These are phyloP conservation scores for Tubosaeta brunneosetosa DNA, from an alignment of 768 basidiomycete genomes.

Conservation along the genomic window DNA sequence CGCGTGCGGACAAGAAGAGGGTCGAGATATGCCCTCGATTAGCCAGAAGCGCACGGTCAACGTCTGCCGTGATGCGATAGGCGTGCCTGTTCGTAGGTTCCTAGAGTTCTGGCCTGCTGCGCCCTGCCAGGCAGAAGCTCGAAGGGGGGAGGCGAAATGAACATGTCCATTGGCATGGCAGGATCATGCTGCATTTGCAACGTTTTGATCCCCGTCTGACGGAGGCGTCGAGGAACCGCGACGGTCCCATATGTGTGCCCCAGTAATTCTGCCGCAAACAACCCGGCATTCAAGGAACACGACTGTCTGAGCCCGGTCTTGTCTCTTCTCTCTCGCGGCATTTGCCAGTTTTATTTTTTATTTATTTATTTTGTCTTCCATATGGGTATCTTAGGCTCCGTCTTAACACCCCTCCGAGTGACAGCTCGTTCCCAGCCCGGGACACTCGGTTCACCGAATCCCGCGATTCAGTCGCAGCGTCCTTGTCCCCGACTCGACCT, in stretches of 20 bases:
- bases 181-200: not conserved
- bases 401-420: not conserved
- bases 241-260: not conserved
- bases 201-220: conserved; percentile 22
- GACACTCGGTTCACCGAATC: conserved; percentile 18
- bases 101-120: conserved; percentile 9
- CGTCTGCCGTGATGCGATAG: conserved; percentile 10
- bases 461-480: conserved; percentile 9
- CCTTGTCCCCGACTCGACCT: not conserved
- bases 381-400: not conserved
- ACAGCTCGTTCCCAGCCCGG: conserved; percentile 4
- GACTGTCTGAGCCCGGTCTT: too few relatives aligned
- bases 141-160: conserved; percentile 24
- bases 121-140: conserved; percentile 1
- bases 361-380: not conserved
- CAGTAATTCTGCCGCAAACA: too few relatives aligned
- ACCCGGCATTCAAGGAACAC: conserved; percentile 17
- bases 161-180: not conserved
- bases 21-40: conserved; percentile 6
- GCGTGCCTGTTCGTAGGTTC: conserved; percentile 12
- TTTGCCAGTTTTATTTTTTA: not conserved
- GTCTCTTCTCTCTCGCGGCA: conserved; percentile 6
- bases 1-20: conserved; percentile 7
- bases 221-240: not conserved
- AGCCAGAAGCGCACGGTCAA: conserved; percentile 2